Evolutionary conservation across 179 eudicot species (phyloP).

Genomic region (Amaranthus tricolor): DNA sequence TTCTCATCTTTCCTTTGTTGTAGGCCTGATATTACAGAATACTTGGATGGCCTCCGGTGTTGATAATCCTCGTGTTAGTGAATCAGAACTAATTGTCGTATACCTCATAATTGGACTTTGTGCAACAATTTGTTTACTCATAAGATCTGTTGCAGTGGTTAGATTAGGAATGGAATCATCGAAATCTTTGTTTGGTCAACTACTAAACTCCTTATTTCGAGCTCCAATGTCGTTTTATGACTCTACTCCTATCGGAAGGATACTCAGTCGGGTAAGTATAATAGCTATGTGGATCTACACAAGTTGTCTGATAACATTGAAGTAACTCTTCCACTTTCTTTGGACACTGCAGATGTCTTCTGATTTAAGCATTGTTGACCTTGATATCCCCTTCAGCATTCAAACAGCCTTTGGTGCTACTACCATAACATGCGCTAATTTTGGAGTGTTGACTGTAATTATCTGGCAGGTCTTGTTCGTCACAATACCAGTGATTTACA

Average conservation of each 20-base stretch:
- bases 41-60: conserved; percentile 79
- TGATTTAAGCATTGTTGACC: not conserved
- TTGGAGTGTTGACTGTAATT: conserved; percentile 49
- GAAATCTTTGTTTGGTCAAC: conserved; percentile 50
- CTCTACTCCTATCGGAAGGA: conserved; percentile 63
- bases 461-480: conserved; percentile 73
- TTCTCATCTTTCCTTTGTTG: conserved; percentile 43
- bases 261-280: conserved; percentile 36
- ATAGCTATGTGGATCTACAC: too few species aligned
- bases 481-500: conserved; percentile 50
- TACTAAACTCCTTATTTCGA: conserved; percentile 56
- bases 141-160: conserved; percentile 45
- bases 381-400: conserved; percentile 52
- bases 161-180: conserved; percentile 56
- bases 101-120: conserved; percentile 53
- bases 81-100: conserved; percentile 48
- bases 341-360: too few species aligned
- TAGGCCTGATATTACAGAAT: conserved; percentile 51
- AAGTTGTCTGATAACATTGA: too few species aligned
- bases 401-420: conserved; percentile 48
- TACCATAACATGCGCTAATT: conserved; percentile 41
- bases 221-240: conserved; percentile 68
- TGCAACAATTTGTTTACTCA: conserved; percentile 42
- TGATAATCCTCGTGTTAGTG: conserved; percentile 45
- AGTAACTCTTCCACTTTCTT: too few species aligned